phyloP scores from a whole-genome alignment of 305 asterid species.

The Fraxinus greggii region DNA sequence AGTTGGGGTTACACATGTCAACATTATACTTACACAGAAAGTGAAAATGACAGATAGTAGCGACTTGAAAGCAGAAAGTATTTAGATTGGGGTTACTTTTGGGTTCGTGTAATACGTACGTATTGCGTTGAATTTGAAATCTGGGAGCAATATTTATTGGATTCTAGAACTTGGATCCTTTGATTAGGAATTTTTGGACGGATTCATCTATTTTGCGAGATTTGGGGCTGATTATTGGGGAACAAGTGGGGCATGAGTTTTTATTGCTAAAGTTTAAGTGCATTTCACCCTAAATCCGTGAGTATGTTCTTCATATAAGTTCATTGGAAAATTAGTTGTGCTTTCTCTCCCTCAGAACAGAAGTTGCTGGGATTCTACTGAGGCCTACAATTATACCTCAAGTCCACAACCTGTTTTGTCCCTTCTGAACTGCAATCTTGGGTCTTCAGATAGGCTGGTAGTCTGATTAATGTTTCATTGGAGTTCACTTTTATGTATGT shows the following conservation, averaged over 20 bases:
- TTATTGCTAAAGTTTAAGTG: constrained; percentile 1
- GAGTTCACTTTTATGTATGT: background rate
- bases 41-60: constrained; percentile 1
- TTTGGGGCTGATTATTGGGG: background rate
- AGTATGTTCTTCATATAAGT: background rate
- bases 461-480: background rate
- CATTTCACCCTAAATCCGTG: background rate
- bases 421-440: background rate
- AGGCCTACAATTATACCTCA: constrained; percentile 4
- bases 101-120: background rate
- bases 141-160: background rate
- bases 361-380: background rate
- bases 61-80: background rate
- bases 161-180: background rate
- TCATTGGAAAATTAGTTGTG: background rate
- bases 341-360: background rate
- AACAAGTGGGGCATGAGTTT: background rate
- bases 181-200: background rate
- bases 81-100: background rate
- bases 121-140: background rate
- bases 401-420: background rate
- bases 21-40: background rate
- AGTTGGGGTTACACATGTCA: background rate
- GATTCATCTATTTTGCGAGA: background rate
- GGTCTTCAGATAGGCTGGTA: background rate